phyloP scores from a whole-genome alignment of 805 yeast species.

The Suhomyces sp. region DNA sequence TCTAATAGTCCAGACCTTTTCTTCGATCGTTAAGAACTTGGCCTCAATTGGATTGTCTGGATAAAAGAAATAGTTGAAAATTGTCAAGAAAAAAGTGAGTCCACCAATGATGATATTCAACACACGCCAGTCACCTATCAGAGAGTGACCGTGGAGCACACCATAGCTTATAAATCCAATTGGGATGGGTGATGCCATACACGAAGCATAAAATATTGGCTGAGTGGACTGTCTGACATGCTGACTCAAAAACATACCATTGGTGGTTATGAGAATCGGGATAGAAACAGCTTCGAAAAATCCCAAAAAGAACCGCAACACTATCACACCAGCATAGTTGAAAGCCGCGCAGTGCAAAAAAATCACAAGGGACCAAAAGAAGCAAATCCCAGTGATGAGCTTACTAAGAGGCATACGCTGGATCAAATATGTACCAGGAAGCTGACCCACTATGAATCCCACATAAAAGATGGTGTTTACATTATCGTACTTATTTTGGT shows the following conservation, averaged over 20 bases:
- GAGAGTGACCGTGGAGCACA: conserved; percentile 21
- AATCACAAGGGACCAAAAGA: conserved; percentile 46
- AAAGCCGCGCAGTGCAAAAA: conserved; percentile 46
- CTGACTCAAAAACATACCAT: conserved; percentile 49
- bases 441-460: conserved; percentile 49
- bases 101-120: conserved; percentile 58
- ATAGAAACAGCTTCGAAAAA: conserved; percentile 27
- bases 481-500: conserved; percentile 43
- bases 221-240: conserved; percentile 48
- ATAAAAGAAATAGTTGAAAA: conserved; percentile 32
- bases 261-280: conserved; percentile 41
- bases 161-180: conserved; percentile 50
- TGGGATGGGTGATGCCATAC: conserved; percentile 52
- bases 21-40: conserved; percentile 44
- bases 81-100: conserved; percentile 36
- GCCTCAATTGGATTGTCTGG: conserved; percentile 59
- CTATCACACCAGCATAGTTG: conserved; percentile 46
- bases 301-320: conserved; percentile 51
- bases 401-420: conserved; percentile 44
- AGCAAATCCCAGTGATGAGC: conserved; percentile 33
- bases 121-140: conserved; percentile 47
- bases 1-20: conserved; percentile 49
- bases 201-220: conserved; percentile 51
- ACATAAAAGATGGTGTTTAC: conserved; percentile 53
- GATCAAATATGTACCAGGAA: conserved; percentile 39